Evolutionary conservation across 352 stramenopile genomes (phyloP).

Genomic region (Bremia lactucae): DNA sequence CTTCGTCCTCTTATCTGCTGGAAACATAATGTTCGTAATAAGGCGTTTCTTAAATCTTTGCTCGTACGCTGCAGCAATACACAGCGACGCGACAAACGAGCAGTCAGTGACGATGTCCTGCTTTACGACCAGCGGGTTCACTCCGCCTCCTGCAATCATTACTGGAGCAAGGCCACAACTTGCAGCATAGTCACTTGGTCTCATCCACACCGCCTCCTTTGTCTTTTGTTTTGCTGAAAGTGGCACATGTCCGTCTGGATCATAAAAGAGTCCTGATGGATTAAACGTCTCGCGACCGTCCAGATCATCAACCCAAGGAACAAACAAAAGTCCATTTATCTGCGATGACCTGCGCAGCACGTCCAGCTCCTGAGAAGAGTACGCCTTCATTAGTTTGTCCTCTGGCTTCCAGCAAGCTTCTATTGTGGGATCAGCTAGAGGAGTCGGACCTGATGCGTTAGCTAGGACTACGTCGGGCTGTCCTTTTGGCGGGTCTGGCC

Average conservation of each 20-base stretch:
- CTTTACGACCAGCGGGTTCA: conserved; percentile 70
- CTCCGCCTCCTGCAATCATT: conserved; percentile 47
- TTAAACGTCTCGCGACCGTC: conserved; percentile 51
- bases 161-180: conserved; percentile 38
- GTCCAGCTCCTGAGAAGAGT: conserved; percentile 56
- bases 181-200: conserved; percentile 44
- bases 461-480: conserved; percentile 9
- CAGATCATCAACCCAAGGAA: conserved; percentile 68
- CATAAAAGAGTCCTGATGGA: conserved; percentile 37
- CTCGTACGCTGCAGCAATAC: conserved; percentile 87
- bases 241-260: conserved; percentile 56
- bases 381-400: conserved; percentile 17
- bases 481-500: conserved; percentile 24
- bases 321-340: conserved; percentile 79
- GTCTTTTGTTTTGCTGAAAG: conserved; percentile 63
- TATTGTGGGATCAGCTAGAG: background rate
- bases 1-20: conserved; percentile 66
- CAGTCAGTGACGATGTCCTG: conserved; percentile 89
- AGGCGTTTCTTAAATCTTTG: conserved; percentile 83
- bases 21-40: conserved; percentile 94
- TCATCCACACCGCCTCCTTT: conserved; percentile 53
- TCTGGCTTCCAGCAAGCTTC: background rate
- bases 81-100: conserved; percentile 89
- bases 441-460: conserved; percentile 5
- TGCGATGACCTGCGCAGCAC: conserved; percentile 69